Base-by-base conservation (phyloP, 257 asterid genomes). In the Salvia splendens region DNA sequence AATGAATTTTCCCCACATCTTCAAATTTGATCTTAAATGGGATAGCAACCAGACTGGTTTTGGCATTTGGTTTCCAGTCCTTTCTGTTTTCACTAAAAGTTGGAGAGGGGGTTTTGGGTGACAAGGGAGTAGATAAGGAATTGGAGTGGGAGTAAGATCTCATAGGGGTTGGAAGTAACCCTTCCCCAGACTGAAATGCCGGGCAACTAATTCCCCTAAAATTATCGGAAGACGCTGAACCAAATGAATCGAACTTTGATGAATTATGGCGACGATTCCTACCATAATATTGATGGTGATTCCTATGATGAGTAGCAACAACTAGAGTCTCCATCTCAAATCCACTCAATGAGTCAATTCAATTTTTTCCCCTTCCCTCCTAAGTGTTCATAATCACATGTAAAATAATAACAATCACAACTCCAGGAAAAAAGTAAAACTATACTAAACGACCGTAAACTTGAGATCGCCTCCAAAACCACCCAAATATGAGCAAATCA, bases 161-260 rank as follows among this genome's bases (percentile, higher is more conserved):
- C 24, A 53, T 0, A 0, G 97, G 97, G 24, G 86, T 78, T 0
- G 95, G 89, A n/a, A 88, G 81, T 58, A 88, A 70, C 11, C 89
- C 96, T 3, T 59, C 77, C 20, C 86, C 88, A 0, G 93, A 76
- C 12, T 83, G 82, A 78, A 79, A 88, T 20, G 88, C 20, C 65
- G 93, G 72, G 75, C 95, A 91, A 76, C 68, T 86, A 30, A 83
- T 64, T 24, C 83, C 95, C 12, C 75, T 51, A 35, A 76, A 88
- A 17, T 42, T 76, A 20, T 66, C 74, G 0, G 79, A 71, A 1
- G 81, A 79, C 32, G 82, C 53, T 5, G 86, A 73, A 4, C 74
- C 86, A 70, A 77, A 68, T 1, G 83, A 73, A 16, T 77, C 82
- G 68, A 76, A 77, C 50, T 72, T 76, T 8, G 47, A 61, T 30